Evolutionary conservation across 2,329 filamentous ascomycete genomes (phyloP).

Genomic region (Aspergillus phoenicis): DNA sequence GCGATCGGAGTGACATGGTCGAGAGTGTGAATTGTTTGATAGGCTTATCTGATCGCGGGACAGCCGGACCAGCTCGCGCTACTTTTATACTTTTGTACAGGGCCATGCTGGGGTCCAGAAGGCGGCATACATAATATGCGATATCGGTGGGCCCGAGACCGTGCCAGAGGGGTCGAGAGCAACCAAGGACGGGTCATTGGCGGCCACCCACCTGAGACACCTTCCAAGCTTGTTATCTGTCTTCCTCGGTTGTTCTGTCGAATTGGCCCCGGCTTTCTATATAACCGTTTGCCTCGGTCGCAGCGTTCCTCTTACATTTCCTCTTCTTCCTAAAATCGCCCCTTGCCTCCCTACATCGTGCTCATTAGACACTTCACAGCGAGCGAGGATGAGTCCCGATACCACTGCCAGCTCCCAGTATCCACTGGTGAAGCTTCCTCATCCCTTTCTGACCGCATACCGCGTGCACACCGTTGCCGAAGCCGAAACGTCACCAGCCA

Average conservation of each 20-base stretch:
- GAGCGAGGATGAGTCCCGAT: background rate
- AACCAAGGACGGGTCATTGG: background rate
- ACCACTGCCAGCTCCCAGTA: constrained; percentile 32
- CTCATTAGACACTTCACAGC: background rate
- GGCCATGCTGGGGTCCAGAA: background rate
- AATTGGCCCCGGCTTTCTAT: background rate
- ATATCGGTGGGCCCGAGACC: background rate
- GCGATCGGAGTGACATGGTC: constrained; percentile 3
- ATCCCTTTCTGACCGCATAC: constrained; percentile 51
- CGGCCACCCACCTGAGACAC: background rate
- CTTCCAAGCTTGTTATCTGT: background rate
- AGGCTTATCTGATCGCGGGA: background rate
- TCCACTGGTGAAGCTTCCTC: constrained; percentile 46
- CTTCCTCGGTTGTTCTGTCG: background rate
- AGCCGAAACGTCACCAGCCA: constrained; percentile 24
- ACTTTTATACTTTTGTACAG: background rate
- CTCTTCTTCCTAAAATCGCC: background rate
- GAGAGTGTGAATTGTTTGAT: background rate
- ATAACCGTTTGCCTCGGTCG: background rate
- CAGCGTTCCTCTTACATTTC: background rate
- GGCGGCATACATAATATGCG: background rate
- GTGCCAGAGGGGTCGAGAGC: background rate
- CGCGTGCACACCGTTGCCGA: constrained; percentile 36
- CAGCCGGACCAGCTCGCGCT: background rate
- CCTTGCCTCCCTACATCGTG: background rate